Conservation (phyloP, 768 basidiomycete genomes). For the Termitomyces sp. region DNA sequence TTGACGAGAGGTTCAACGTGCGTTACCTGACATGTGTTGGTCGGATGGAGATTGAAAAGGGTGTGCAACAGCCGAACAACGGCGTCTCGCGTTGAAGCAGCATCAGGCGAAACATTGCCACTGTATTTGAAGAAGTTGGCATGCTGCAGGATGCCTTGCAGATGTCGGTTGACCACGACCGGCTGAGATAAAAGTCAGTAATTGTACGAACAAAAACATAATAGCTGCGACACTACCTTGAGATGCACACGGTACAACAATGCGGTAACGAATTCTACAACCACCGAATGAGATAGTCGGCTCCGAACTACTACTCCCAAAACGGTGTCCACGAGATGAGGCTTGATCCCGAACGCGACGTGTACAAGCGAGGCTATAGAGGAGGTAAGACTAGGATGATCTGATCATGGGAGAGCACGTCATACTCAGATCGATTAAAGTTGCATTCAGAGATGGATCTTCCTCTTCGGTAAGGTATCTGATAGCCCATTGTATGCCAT, state of each 20-base stretch:
- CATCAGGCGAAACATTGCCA: conserved; percentile 16
- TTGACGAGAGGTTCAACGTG: conserved; percentile 74
- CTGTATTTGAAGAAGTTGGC: conserved; percentile 51
- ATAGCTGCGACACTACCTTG: conserved; percentile 45
- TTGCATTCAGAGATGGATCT: conserved; percentile 12
- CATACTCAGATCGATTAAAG: conserved; percentile 35
- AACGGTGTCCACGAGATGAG: conserved; percentile 67
- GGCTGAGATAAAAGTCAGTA: conserved; percentile 40
- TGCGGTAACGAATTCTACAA: conserved; percentile 38
- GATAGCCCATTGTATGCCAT: conserved; percentile 50
- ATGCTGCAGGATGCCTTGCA: conserved; percentile 75
- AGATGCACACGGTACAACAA: conserved; percentile 39
- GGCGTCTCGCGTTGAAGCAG: conserved; percentile 32
- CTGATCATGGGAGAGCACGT: conserved; percentile 4
- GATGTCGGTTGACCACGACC: conserved; percentile 61
- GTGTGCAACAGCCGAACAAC: conserved; percentile 53
- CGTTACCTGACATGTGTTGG: conserved; percentile 79
- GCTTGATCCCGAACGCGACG: conserved; percentile 32
- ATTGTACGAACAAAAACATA: not conserved
- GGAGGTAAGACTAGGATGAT: conserved; percentile 4
- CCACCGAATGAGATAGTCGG: conserved; percentile 37
- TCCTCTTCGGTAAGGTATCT: conserved; percentile 34
- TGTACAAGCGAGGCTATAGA: conserved; percentile 25
- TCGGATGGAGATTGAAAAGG: conserved; percentile 73
- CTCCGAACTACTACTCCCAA: conserved; percentile 58